phyloP scores from a whole-genome alignment of 1,139 yeast genomes.

The Taiozyma sp. region DNA sequence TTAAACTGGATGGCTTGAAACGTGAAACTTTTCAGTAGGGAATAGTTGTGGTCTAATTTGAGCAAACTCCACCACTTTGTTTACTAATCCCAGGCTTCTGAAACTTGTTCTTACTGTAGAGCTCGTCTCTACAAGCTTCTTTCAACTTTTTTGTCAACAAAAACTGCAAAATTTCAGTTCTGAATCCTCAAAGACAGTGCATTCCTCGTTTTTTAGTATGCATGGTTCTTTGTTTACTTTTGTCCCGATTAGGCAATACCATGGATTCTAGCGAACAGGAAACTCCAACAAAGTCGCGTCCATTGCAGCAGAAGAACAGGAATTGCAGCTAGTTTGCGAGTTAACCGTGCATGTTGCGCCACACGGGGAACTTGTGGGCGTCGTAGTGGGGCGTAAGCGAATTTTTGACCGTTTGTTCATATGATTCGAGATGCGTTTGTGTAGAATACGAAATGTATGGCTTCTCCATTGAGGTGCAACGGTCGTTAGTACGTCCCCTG shows the following conservation, averaged over 20 bases:
- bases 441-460: neutral
- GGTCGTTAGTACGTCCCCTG: too few relatives aligned
- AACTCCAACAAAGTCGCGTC: neutral
- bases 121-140: neutral
- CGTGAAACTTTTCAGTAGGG: neutral
- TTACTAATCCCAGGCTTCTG: neutral
- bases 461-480: neutral
- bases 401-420: neutral
- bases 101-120: neutral
- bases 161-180: neutral
- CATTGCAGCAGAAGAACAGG: neutral
- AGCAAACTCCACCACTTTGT: neutral
- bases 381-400: neutral
- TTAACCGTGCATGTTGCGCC: neutral
- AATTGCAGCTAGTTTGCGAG: neutral
- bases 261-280: neutral
- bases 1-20: neutral
- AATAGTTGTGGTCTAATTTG: neutral
- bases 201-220: neutral
- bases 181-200: neutral
- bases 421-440: neutral
- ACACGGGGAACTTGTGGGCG: neutral
- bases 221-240: conserved; percentile 9
- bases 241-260: conserved; percentile 8
- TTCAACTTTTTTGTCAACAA: neutral